Conservation (phyloP, 495 filamentous ascomycete species). For the Astrothelium macrocarpum region DNA sequence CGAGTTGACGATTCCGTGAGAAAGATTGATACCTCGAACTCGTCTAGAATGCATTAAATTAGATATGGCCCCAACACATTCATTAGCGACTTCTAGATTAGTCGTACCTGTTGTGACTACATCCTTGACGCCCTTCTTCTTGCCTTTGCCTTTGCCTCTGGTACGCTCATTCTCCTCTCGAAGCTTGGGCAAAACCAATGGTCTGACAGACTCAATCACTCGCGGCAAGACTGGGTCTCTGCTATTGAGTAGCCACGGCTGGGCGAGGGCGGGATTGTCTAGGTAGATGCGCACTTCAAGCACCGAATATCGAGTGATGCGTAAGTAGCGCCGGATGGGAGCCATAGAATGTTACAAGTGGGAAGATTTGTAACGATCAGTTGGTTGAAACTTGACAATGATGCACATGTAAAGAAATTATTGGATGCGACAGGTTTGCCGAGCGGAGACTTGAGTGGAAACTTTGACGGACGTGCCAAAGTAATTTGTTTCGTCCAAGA, state of each 20-base stretch:
- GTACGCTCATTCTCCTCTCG: constrained; percentile 72
- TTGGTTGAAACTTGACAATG: background rate
- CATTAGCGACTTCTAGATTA: background rate
- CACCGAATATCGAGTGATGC: constrained; percentile 80
- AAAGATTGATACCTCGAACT: constrained; percentile 91
- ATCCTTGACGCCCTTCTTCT: constrained; percentile 69
- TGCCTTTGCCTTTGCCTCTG: constrained; percentile 48
- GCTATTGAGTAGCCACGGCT: constrained; percentile 71
- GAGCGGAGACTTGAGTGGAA: constrained; percentile 1
- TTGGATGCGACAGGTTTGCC: background rate
- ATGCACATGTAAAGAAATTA: background rate
- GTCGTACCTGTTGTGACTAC: constrained; percentile 66
- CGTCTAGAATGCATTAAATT: constrained; percentile 48
- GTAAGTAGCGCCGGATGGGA: constrained; percentile 71
- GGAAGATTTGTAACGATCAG: background rate
- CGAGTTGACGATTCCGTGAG: constrained; percentile 79
- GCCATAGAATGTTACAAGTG: constrained; percentile 46
- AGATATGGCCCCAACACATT: background rate
- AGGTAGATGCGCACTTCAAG: constrained; percentile 93
- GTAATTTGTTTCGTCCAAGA: no score
- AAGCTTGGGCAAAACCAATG: constrained; percentile 78
- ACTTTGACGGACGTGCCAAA: background rate
- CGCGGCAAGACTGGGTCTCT: constrained; percentile 64
- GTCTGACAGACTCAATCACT: constrained; percentile 73
- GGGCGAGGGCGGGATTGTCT: constrained; percentile 70